Conservation (phyloP, 31 red algal species). For the Porphyra umbilicalis region DNA sequence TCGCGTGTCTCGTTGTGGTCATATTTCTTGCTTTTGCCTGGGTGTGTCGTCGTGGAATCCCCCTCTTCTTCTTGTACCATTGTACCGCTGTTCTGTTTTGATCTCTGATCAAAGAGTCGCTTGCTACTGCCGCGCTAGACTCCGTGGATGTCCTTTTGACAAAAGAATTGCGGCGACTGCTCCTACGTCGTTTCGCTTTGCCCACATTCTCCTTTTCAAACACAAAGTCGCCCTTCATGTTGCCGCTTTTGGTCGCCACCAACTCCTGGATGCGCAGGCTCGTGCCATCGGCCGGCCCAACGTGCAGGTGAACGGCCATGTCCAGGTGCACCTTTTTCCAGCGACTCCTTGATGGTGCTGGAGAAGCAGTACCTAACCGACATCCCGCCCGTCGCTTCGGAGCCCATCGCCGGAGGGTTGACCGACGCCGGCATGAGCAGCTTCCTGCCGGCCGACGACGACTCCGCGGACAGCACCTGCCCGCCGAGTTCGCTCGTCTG, state of each 20-base stretch:
- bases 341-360: not conserved
- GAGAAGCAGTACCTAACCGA: not conserved
- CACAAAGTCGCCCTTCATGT: not conserved
- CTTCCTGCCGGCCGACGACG: not conserved
- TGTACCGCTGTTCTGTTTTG: too few relatives aligned
- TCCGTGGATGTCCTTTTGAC: too few relatives aligned
- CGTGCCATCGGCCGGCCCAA: not conserved
- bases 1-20: too few relatives aligned
- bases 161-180: too few relatives aligned
- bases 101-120: too few relatives aligned
- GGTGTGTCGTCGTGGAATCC: too few relatives aligned
- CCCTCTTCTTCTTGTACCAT: too few relatives aligned
- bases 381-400: not conserved
- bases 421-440: not conserved
- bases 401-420: not conserved
- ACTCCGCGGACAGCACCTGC: not conserved
- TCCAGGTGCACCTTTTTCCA: not conserved
- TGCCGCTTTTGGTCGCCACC: not conserved
- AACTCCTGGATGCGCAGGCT: not conserved
- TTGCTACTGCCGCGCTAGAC: too few relatives aligned
- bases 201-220: too few relatives aligned
- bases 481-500: not conserved
- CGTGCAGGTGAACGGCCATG: not conserved
- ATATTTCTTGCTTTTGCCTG: too few relatives aligned
- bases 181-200: too few relatives aligned